Conservation (phyloP, 495 filamentous ascomycete species). For the Xylaria venustula region DNA sequence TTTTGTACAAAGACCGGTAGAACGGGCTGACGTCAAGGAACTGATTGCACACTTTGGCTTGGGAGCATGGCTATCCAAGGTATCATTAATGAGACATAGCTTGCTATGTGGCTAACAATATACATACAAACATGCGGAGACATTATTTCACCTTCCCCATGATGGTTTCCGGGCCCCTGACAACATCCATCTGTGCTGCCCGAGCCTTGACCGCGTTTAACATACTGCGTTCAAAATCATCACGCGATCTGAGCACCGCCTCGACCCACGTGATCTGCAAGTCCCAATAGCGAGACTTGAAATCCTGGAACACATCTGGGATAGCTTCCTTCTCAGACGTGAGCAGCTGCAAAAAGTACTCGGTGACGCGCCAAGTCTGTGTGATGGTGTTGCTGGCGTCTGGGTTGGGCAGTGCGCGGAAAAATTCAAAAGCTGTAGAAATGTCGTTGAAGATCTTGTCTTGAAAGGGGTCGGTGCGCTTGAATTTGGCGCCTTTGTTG, state of each 20-base stretch:
- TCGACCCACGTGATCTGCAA: constrained; percentile 96
- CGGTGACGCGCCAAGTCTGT: constrained; percentile 85
- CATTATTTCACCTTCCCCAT: constrained; percentile 85
- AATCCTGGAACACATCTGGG: constrained; percentile 72
- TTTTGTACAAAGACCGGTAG: not conserved
- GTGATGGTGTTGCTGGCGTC: constrained; percentile 63
- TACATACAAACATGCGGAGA: not conserved
- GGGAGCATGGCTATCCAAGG: not conserved
- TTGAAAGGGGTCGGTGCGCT: constrained; percentile 74
- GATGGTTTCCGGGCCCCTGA: constrained; percentile 78
- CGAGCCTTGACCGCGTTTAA: constrained; percentile 80
- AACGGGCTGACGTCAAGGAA: not conserved
- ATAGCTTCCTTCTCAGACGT: constrained; percentile 70
- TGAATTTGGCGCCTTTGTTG: constrained; percentile 90
- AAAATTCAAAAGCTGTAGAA: constrained; percentile 77
- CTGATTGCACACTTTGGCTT: not conserved
- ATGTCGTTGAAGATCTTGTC: constrained; percentile 91
- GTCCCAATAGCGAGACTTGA: constrained; percentile 91
- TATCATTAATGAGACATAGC: constrained; percentile 10
- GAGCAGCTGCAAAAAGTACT: constrained; percentile 74
- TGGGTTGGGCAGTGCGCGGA: constrained; percentile 51
- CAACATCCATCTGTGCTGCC: constrained; percentile 78
- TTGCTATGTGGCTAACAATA: not conserved
- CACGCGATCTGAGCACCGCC: constrained; percentile 76
- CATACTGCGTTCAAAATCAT: constrained; percentile 93